A percentile compares a stretch with the other conserved stretches of the same genome.
These are phyloP conservation scores for Saururus chinensis DNA, from an alignment of 164 flowering plant genomes.

Conservation along the genomic window DNA sequence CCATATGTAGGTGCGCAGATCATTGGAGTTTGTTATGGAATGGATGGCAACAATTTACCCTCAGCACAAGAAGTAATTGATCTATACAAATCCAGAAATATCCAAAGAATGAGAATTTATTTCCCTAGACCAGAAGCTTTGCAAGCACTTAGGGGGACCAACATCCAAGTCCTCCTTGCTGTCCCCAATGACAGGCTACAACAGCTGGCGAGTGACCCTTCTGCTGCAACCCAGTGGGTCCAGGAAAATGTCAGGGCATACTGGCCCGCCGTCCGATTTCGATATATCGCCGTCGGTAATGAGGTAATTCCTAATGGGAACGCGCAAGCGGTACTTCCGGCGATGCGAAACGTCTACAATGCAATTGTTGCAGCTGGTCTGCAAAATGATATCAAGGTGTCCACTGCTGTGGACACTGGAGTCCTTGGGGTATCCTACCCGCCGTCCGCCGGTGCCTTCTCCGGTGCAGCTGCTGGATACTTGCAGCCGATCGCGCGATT, in stretches of 20 bases:
- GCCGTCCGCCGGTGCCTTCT: constrained; percentile 18
- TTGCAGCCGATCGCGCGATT: constrained; percentile 9
- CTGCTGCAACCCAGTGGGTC: constrained; percentile 6
- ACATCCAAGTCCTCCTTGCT: constrained; percentile 4
- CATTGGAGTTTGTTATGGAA: neutral
- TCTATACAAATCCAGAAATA: constrained; percentile 3
- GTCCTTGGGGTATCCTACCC: constrained; percentile 8
- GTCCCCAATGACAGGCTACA: constrained; percentile 1
- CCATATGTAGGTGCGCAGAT: too few relatives aligned
- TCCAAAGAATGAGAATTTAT: constrained; percentile 4
- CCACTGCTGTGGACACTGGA: constrained; percentile 1
- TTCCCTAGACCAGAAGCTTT: constrained; percentile 4
- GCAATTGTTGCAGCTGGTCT: constrained; percentile 3
- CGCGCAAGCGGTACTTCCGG: neutral
- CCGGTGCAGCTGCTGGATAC: neutral
- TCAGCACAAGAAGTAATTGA: neutral
- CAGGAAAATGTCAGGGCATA: constrained; percentile 1
- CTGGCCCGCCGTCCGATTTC: neutral
- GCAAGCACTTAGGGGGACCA: neutral
- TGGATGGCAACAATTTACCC: constrained; percentile 7
- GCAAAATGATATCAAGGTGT: constrained; percentile 6
- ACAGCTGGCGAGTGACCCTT: neutral
- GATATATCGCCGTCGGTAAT: constrained; percentile 5
- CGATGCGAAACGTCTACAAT: constrained; percentile 4
- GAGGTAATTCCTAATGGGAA: constrained; percentile 8